Conservation (phyloP, 1,284 basidiomycete genomes). For the Sporisorium exsertum region DNA sequence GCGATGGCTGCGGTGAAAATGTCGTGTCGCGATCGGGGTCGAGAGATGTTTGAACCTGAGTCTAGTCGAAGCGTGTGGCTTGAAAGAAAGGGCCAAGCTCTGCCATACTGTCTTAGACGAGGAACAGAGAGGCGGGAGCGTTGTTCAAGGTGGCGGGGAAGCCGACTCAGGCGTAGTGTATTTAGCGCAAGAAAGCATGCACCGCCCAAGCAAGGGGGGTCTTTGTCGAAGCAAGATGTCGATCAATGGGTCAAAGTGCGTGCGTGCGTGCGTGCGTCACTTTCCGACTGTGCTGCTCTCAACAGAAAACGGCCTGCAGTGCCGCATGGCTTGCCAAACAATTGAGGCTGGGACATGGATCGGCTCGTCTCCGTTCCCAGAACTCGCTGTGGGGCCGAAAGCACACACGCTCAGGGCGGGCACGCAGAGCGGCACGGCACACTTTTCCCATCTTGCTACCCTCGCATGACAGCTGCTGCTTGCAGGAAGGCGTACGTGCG, state of each 20-base stretch:
- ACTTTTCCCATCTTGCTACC: too few species aligned
- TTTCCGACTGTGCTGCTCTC: not conserved
- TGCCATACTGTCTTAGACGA: not conserved
- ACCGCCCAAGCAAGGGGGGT: not conserved
- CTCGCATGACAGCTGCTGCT: not conserved
- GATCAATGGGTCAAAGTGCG: not conserved
- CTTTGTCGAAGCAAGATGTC: not conserved
- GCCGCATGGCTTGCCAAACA: too few species aligned
- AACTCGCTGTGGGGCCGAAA: too few species aligned
- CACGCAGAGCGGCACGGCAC: not conserved
- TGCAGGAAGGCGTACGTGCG: too few species aligned
- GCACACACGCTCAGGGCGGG: not conserved
- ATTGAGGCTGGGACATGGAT: not conserved
- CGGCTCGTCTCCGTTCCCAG: not conserved
- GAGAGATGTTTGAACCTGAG: not conserved
- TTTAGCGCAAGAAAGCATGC: not conserved
- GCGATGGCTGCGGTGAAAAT: not conserved
- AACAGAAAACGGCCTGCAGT: too few species aligned
- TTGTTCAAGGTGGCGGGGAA: not conserved
- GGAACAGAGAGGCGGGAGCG: not conserved
- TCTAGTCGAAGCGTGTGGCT: not conserved
- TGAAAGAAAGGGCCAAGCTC: not conserved
- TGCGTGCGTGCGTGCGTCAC: slow-evolving; percentile 1
- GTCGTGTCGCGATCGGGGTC: not conserved
- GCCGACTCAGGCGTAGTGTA: not conserved